Base-by-base conservation (phyloP, 208 protist species). In the Strigomonas galati region DNA sequence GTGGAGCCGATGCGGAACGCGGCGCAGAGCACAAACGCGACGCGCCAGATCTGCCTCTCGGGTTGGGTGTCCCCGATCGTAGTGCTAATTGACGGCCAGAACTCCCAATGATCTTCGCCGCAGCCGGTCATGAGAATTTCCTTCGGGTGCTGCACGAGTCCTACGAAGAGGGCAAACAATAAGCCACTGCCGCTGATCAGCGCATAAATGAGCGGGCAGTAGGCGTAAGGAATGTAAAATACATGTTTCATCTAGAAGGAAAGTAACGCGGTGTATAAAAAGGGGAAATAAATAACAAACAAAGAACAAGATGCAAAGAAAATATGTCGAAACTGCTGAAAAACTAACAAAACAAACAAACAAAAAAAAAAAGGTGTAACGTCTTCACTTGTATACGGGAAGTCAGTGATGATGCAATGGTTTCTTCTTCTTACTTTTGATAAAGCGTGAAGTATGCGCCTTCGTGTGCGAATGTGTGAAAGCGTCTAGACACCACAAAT, bases 61-160 rank as follows among this genome's bases (percentile, higher is more conserved):
- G 87, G 83, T 46, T 78, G 69, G 62, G 85, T 78, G 62, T 90
- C 87, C 14, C 83, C 83, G 14, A 86, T 85, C 0, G 77, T 74
- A 19, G 80, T 72, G 65, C 84, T 89, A 57, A 90, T 93, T 48
- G 81, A 91, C 17, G 83, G 84, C 84, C 87, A 93, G 59, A 85
- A 93, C 69, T 90, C 83, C 24, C 78, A 78, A 61, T 85, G 79
- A 31, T 81, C 67, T 32, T 69, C 57, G 1, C 83, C 79, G 59
- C 87, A 93, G 6, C 43, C 46, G 14, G 66, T 93, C 14, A 49
- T 57, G 17, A 93, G 66, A 15, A 93, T 67, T 24, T 87, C 74
- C 32, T 74, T 71, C 0, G 30, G 54, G 68, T 93, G 87, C 48
- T 71, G 58, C 9, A 57, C 48, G 0, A 80, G 23, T 19, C 79